Conservation (phyloP, 495 filamentous ascomycete species). For the Penicillium waksmanii region DNA sequence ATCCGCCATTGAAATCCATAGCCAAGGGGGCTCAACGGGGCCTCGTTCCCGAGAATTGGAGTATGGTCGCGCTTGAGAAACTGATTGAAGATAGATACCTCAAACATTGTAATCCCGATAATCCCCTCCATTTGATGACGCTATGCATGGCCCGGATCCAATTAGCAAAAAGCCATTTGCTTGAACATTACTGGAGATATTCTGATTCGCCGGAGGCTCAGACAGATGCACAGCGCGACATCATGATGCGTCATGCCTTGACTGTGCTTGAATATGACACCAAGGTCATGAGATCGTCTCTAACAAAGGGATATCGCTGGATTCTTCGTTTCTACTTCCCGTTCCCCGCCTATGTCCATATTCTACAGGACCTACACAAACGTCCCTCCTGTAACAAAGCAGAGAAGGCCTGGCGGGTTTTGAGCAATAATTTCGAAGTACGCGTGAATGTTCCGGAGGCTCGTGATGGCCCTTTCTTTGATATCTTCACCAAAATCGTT, state of each 20-base stretch:
- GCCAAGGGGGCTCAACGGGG: conserved; percentile 29
- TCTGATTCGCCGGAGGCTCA: conserved; percentile 18
- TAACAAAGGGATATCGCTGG: conserved; percentile 52
- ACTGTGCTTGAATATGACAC: conserved; percentile 52
- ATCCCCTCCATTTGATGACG: conserved; percentile 44
- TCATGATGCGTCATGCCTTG: conserved; percentile 43
- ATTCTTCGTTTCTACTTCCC: conserved; percentile 51
- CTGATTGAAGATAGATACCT: conserved; percentile 54
- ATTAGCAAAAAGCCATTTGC: conserved; percentile 49
- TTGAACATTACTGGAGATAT: conserved; percentile 48
- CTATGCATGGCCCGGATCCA: conserved; percentile 50
- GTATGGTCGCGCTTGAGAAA: conserved; percentile 44
- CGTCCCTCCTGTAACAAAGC: conserved; percentile 39
- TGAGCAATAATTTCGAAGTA: conserved; percentile 55
- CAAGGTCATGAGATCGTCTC: conserved; percentile 49
- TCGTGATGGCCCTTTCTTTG: conserved; percentile 39
- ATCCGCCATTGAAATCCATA: conserved; percentile 47
- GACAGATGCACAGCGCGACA: conserved; percentile 40
- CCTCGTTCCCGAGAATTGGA: conserved; percentile 21
- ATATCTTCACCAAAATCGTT: conserved; percentile 46
- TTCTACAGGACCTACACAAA: conserved; percentile 49
- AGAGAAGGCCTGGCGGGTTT: conserved; percentile 46
- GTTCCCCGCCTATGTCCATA: conserved; percentile 54
- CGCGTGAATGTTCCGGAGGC: conserved; percentile 26
- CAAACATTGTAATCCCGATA: conserved; percentile 41